Percentiles rank a stretch among this genome's conserved stretches.
Conservation (phyloP, 176 grass and related monocot genomes). For the Carex cristatella region DNA sequence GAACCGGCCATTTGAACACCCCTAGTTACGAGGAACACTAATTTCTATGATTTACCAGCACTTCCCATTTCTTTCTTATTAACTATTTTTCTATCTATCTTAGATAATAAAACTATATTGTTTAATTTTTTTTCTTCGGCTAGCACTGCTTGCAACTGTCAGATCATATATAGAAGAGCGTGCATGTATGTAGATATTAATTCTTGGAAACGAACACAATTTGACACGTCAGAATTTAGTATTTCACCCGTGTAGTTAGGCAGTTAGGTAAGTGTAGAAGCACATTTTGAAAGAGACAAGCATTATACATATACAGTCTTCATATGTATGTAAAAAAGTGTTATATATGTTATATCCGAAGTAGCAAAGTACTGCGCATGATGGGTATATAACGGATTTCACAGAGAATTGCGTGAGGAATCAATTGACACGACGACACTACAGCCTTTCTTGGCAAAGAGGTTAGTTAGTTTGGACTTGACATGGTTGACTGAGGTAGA, state of each 20-base stretch:
- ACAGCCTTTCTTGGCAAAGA: not conserved
- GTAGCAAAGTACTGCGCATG: not conserved
- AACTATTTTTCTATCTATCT: not conserved
- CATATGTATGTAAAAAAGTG: not conserved
- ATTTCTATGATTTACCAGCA: not conserved
- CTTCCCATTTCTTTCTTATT: not conserved
- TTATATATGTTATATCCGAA: not conserved
- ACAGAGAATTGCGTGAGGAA: conserved; percentile 3
- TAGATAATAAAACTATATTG: not conserved
- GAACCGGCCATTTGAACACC: too few relatives aligned
- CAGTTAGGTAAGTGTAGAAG: conserved; percentile 18
- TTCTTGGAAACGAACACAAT: not conserved
- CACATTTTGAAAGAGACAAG: conserved; percentile 18
- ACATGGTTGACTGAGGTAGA: conserved; percentile 11
- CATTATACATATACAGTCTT: not conserved
- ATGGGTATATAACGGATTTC: conserved; percentile 20
- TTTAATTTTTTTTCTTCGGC: not conserved
- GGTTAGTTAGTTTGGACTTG: conserved; percentile 5
- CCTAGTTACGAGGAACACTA: too few relatives aligned
- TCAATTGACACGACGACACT: not conserved
- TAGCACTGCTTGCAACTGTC: not conserved
- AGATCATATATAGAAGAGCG: not conserved
- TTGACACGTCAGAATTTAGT: conserved; percentile 5
- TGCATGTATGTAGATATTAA: not conserved
- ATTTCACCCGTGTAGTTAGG: conserved; percentile 6